Evolutionary conservation across 2,329 filamentous ascomycete genomes (phyloP).

Genomic region (Botrytis pseudocinerea): DNA sequence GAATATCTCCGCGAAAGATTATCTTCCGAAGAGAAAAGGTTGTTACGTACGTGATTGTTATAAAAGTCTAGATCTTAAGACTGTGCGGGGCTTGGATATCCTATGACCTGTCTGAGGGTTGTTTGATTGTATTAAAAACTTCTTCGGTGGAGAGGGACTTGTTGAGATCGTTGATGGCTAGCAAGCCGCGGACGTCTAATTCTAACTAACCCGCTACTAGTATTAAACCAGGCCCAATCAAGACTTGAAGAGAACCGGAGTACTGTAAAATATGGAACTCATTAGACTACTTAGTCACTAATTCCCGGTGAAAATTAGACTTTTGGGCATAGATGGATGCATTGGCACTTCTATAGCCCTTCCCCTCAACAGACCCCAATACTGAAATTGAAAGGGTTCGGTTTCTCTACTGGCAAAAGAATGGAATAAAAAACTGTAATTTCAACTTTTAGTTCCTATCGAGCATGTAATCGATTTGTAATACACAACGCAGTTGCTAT

Average conservation of each 20-base stretch:
- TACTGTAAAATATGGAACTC: neutral
- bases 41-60: neutral
- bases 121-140: neutral
- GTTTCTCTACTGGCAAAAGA: neutral
- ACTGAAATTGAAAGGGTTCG: neutral
- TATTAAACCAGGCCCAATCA: neutral
- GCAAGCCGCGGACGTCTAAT: neutral
- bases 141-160: neutral
- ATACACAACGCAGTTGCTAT: neutral
- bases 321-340: neutral
- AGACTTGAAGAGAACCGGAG: neutral
- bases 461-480: neutral
- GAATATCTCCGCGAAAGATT: neutral
- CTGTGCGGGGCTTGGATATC: neutral
- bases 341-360: neutral
- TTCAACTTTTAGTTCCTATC: neutral
- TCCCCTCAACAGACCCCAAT: neutral
- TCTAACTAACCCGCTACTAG: neutral
- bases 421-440: neutral
- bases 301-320: neutral
- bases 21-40: neutral
- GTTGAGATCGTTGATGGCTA: neutral
- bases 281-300: neutral
- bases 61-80: neutral
- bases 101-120: neutral